Conservation (phyloP, 2,329 filamentous ascomycete genomes). For the Phyllosticta citrichinensis region DNA sequence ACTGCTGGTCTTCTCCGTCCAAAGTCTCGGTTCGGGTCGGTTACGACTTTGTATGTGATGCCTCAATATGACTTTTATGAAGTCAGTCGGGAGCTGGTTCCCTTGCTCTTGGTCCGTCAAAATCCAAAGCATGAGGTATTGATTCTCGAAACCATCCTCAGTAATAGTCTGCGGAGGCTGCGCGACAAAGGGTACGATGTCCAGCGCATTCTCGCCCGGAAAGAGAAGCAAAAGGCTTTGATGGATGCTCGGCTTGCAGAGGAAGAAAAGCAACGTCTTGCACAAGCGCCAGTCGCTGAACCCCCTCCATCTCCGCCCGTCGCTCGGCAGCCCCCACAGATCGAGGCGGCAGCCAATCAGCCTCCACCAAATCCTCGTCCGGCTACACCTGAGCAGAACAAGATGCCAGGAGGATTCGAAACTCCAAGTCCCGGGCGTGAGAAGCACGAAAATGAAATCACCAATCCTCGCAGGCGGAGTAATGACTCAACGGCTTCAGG, state of each 20-base stretch:
- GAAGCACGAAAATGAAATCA: slow-evolving; percentile 13
- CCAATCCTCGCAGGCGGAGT: slow-evolving; percentile 20
- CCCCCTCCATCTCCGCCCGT: slow-evolving; percentile 13
- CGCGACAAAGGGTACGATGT: slow-evolving; percentile 91
- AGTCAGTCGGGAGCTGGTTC: slow-evolving; percentile 77
- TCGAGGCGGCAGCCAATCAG: slow-evolving; percentile 3
- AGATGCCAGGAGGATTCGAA: slow-evolving; percentile 28
- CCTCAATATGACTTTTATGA: slow-evolving; percentile 78
- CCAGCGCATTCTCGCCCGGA: slow-evolving; percentile 84
- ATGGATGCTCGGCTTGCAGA: slow-evolving; percentile 44
- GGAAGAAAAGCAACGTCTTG: slow-evolving; percentile 41
- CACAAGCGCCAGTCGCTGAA: neutral
- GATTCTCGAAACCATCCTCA: slow-evolving; percentile 84
- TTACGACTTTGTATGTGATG: slow-evolving; percentile 68
- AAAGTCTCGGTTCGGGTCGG: slow-evolving; percentile 61
- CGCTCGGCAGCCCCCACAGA: slow-evolving; percentile 1
- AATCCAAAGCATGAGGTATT: slow-evolving; percentile 73
- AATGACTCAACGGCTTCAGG: slow-evolving; percentile 23
- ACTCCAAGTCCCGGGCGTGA: slow-evolving; percentile 21
- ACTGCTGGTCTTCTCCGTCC: slow-evolving; percentile 57
- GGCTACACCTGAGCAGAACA: slow-evolving; percentile 17
- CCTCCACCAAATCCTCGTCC: neutral
- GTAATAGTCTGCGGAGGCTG: slow-evolving; percentile 70
- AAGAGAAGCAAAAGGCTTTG: slow-evolving; percentile 66
- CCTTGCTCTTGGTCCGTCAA: slow-evolving; percentile 68